These are phyloP conservation scores for Ogataea populi-albae DNA, from an alignment of 805 yeast species.

Conservation along the genomic window DNA sequence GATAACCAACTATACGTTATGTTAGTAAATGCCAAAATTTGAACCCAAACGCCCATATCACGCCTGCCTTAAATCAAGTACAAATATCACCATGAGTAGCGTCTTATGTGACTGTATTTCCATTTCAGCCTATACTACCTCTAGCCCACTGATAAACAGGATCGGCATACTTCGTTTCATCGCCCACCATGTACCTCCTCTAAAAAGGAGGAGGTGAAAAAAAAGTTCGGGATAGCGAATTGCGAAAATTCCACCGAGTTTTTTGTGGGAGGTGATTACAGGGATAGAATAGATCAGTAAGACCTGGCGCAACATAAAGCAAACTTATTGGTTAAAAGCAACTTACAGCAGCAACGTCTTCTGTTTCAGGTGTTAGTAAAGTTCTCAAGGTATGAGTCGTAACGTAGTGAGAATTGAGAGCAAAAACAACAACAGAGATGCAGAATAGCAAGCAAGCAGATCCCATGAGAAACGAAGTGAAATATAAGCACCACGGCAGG, in stretches of 20 bases:
- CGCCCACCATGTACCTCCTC: not conserved
- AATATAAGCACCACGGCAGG: too few species aligned
- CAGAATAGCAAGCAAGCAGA: too few species aligned
- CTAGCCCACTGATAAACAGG: not conserved
- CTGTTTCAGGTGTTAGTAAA: slow-evolving; percentile 36
- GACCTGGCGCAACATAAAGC: not conserved
- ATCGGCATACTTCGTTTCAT: not conserved
- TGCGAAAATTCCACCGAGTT: slow-evolving; percentile 13
- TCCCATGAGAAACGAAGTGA: too few species aligned
- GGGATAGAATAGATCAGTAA: slow-evolving; percentile 3
- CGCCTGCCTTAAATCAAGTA: too few species aligned
- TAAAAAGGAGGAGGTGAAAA: too few species aligned
- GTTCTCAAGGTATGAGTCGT: not conserved
- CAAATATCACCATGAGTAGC: too few species aligned
- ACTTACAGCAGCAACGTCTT: slow-evolving; percentile 50
- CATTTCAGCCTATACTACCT: too few species aligned
- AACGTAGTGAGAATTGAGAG: too few species aligned
- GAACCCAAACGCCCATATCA: too few species aligned
- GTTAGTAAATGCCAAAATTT: too few species aligned
- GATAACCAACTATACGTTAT: slow-evolving; percentile 60
- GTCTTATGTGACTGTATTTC: too few species aligned
- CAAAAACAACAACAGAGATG: too few species aligned
- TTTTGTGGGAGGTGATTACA: slow-evolving; percentile 3
- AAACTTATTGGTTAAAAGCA: not conserved
- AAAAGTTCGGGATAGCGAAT: slow-evolving; percentile 5